Base-by-base conservation (phyloP, 2,329 filamentous ascomycete genomes). In the Venturia aucupariae region DNA sequence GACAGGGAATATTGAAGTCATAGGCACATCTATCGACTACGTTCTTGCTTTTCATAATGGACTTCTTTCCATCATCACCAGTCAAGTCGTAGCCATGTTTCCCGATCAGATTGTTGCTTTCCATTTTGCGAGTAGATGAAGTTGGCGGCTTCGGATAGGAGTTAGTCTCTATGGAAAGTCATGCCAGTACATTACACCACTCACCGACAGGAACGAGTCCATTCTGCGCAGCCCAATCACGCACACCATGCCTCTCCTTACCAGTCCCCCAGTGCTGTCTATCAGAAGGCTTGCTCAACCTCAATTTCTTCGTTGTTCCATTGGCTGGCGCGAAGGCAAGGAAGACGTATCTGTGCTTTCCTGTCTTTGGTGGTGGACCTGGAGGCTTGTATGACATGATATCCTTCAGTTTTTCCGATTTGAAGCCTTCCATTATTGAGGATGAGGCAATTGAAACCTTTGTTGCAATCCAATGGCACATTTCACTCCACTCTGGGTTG, bases 281-380 rank as follows among this genome's bases (percentile, higher is more conserved):
- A n/a, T 80, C 76, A 61, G 73, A 71, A 0, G 83, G 83, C 65
- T 72, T 76, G 19, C 71, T 78, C 66, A 84, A 67, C 66, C 78
- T 69, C 61, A 80, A 63, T 24, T 69, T 67, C 64, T 75, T 73
- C 15, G 70, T 76, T 10, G 79, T 80, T 8, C 76, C 75, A 64
- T 81, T 81, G 65, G 66, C 71, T 17, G 74, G 78, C 68, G 71
- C 78, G 65, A 84, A 74, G 7, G 81, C 75, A 4, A 84, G 73
- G 67, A 85, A 83, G 3, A 85, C 80, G 70, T 85, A 85, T 63
- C 83, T 75, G 68, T 85, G 83, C 68, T 80, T 79, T 2, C 82
- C 82, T 0, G 83, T 85, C 72, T 81, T 81, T 7, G 77, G 72
- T 0, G 83, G 83, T 38, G 83, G 82, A 6, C 77, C 77, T 0